Evolutionary conservation across 2,329 filamentous ascomycete genomes (phyloP).

Genomic region (Huntiella decipiens): DNA sequence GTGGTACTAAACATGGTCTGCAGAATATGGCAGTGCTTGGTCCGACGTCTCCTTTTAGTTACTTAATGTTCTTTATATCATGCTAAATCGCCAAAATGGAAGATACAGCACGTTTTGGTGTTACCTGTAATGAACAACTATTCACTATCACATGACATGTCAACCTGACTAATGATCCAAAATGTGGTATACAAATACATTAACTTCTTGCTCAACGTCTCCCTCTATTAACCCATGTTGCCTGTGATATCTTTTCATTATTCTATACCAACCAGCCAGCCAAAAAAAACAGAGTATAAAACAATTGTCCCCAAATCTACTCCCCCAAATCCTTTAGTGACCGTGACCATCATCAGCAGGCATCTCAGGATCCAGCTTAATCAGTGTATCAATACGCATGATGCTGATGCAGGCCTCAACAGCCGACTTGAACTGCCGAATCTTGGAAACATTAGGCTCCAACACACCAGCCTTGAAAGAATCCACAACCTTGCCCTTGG

Average conservation of each 20-base stretch:
- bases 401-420: slow-evolving; percentile 98
- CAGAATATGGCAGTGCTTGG: background rate
- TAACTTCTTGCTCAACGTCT: too few relatives aligned
- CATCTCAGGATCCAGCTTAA: slow-evolving; percentile 89
- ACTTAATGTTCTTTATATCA: slow-evolving; percentile 11
- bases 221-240: background rate
- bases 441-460: slow-evolving; percentile 95
- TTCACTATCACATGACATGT: too few relatives aligned
- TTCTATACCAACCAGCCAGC: background rate
- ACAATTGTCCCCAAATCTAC: background rate
- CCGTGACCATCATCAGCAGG: slow-evolving; percentile 64
- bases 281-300: background rate
- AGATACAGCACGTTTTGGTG: too few relatives aligned
- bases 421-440: slow-evolving; percentile 93
- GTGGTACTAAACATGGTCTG: slow-evolving; percentile 39
- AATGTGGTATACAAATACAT: too few relatives aligned
- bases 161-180: too few relatives aligned
- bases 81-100: background rate
- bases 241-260: background rate
- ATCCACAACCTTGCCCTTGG: slow-evolving; percentile 78
- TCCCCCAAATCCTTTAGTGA: slow-evolving; percentile 37
- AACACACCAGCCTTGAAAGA: slow-evolving; percentile 86
- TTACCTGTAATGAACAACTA: too few relatives aligned
- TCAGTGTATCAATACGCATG: slow-evolving; percentile 97
- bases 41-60: slow-evolving; percentile 12